Percentiles rank a stretch among this genome's conserved stretches.
These are phyloP conservation scores for Inonotus hispidus DNA, from an alignment of 1,284 basidiomycete species.

Conservation along the genomic window DNA sequence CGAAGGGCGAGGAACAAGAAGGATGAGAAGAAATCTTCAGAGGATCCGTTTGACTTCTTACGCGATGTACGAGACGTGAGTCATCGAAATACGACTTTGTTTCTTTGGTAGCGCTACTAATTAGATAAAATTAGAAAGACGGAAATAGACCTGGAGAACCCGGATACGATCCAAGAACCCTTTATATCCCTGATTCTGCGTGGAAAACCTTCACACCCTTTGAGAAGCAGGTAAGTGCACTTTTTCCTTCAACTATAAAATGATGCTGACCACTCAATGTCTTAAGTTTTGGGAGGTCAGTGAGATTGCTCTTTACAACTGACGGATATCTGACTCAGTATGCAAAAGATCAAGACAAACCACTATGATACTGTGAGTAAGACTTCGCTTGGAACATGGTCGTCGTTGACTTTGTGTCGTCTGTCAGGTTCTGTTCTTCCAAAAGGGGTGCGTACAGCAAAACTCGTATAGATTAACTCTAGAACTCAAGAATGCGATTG, in stretches of 20 bases:
- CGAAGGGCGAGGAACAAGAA: constrained; percentile 72
- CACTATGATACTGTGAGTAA: constrained; percentile 78
- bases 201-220: constrained; percentile 93
- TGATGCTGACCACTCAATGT: background rate
- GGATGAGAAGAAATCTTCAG: constrained; percentile 74
- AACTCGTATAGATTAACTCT: background rate
- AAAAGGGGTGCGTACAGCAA: constrained; percentile 72
- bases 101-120: too few species aligned
- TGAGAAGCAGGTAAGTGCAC: constrained; percentile 73
- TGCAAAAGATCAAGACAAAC: constrained; percentile 79
- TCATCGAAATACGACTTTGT: constrained; percentile 9
- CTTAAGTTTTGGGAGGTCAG: constrained; percentile 80
- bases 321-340: background rate
- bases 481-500: constrained; percentile 2
- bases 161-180: constrained; percentile 90
- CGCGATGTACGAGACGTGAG: constrained; percentile 69
- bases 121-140: constrained; percentile 61
- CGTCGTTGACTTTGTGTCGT: constrained; percentile 18
- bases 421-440: constrained; percentile 92
- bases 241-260: background rate
- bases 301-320: background rate
- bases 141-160: constrained; percentile 73
- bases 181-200: constrained; percentile 74
- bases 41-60: constrained; percentile 83
- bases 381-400: constrained; percentile 13